These are phyloP conservation scores for Mycena filopes DNA, from an alignment of 768 basidiomycete genomes.

Conservation along the genomic window DNA sequence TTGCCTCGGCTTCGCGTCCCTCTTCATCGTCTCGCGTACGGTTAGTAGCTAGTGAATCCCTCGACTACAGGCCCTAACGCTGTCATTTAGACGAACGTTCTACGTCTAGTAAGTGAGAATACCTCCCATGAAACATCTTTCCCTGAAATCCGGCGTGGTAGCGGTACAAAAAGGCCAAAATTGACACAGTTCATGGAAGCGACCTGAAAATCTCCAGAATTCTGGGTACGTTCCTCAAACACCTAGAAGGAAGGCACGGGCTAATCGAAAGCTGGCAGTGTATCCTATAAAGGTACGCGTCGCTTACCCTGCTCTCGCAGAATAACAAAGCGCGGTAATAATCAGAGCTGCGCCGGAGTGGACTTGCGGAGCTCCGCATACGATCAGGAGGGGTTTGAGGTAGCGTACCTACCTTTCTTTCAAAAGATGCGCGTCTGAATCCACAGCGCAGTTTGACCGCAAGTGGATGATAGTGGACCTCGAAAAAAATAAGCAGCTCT, in stretches of 20 bases:
- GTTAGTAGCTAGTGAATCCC: not conserved
- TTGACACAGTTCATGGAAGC: conserved; percentile 23
- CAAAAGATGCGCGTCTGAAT: not conserved
- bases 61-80: not conserved
- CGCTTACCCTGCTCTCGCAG: too few species aligned
- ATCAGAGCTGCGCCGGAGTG: conserved; percentile 30
- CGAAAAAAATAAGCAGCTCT: conserved; percentile 34
- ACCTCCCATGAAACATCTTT: too few species aligned
- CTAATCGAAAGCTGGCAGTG: conserved; percentile 7
- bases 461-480: conserved; percentile 36
- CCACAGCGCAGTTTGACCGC: conserved; percentile 23
- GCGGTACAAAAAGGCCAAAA: not conserved
- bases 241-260: not conserved
- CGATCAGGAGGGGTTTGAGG: conserved; percentile 34
- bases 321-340: not conserved
- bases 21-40: conserved; percentile 16
- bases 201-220: conserved; percentile 26
- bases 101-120: not conserved
- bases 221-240: conserved; percentile 7
- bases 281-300: conserved; percentile 32
- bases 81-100: not conserved
- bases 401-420: not conserved
- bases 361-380: conserved; percentile 25
- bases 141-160: not conserved
- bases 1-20: conserved; percentile 5